These are phyloP conservation scores for Fraxinus nigra DNA, from an alignment of 305 asterid genomes.

Conservation along the genomic window DNA sequence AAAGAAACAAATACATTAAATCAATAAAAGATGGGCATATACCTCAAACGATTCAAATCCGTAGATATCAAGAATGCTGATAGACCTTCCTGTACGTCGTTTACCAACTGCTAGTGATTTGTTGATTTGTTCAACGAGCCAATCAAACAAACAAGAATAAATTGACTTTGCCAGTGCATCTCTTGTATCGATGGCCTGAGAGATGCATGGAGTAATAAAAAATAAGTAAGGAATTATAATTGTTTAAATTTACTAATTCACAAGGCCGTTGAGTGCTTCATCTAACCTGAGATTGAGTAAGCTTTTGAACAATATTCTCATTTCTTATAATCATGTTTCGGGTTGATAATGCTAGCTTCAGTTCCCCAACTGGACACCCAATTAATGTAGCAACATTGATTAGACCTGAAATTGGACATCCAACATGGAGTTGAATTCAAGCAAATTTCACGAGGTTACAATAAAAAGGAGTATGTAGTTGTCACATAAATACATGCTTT, in stretches of 20 bases:
- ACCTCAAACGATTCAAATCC: constrained; percentile 98
- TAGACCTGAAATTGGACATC: constrained; percentile 54
- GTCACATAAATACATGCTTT: background rate
- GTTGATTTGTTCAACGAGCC: constrained; percentile 94
- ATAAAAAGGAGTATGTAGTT: background rate
- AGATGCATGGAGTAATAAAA: constrained; percentile 20
- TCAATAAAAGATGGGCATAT: constrained; percentile 19
- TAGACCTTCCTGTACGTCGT: constrained; percentile 93
- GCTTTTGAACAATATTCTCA: constrained; percentile 77
- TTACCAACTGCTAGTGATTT: constrained; percentile 90
- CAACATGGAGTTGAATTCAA: background rate
- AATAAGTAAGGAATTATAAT: background rate
- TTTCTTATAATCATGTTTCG: constrained; percentile 87
- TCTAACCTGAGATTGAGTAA: constrained; percentile 77
- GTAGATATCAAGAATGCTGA: constrained; percentile 91
- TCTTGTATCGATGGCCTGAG: constrained; percentile 85
- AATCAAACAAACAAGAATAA: constrained; percentile 91
- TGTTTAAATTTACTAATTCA: background rate
- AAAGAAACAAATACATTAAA: constrained; percentile 20
- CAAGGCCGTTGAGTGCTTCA: background rate
- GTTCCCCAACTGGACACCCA: constrained; percentile 67
- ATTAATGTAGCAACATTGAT: constrained; percentile 61
- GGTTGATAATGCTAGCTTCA: constrained; percentile 84
- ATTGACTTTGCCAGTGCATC: constrained; percentile 95
- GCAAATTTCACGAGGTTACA: constrained; percentile 16